Percentiles rank a stretch among this genome's conserved stretches.
Conservation (phyloP, 2,329 filamentous ascomycete genomes). For the Dissoconium aciculare region DNA sequence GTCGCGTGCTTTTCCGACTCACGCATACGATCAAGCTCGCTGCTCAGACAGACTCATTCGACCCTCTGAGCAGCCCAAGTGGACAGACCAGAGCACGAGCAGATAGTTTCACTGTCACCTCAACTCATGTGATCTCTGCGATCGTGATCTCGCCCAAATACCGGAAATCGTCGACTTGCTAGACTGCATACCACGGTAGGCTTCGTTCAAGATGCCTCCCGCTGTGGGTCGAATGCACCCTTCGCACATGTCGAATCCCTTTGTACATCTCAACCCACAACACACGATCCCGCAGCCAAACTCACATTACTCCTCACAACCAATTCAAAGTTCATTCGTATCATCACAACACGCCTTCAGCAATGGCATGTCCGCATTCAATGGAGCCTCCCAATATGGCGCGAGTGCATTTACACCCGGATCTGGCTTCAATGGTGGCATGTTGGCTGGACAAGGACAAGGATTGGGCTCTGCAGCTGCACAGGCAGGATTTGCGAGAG, state of each 20-base stretch:
- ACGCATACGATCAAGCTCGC: no score
- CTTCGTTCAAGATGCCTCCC: slow-evolving; percentile 38
- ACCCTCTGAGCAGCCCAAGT: no score
- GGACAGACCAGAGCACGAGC: no score
- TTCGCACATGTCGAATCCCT: slow-evolving; percentile 44
- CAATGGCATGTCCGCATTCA: slow-evolving; percentile 25
- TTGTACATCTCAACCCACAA: slow-evolving; percentile 40
- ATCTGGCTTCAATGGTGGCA: slow-evolving; percentile 18
- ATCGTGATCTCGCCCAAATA: no score
- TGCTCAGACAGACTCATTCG: no score
- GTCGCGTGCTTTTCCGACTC: no score
- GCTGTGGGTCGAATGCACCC: slow-evolving; percentile 43
- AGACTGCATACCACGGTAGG: no score
- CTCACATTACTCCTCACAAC: slow-evolving; percentile 19
- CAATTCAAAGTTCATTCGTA: slow-evolving; percentile 28
- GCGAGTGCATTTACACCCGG: slow-evolving; percentile 10
- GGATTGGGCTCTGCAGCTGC: slow-evolving; percentile 77
- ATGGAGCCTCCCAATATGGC: slow-evolving; percentile 9
- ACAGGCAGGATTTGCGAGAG: slow-evolving; percentile 73
- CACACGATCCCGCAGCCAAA: slow-evolving; percentile 20
- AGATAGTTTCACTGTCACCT: no score
- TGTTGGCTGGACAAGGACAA: slow-evolving; percentile 30
- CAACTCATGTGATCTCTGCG: no score
- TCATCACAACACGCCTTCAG: slow-evolving; percentile 23
- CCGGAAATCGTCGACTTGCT: no score